Evolutionary conservation across 169 alveolate genomes (phyloP), one percentile per base, ranked within the genome.

Genomic region (Cryptosporidium andersoni): DNA sequence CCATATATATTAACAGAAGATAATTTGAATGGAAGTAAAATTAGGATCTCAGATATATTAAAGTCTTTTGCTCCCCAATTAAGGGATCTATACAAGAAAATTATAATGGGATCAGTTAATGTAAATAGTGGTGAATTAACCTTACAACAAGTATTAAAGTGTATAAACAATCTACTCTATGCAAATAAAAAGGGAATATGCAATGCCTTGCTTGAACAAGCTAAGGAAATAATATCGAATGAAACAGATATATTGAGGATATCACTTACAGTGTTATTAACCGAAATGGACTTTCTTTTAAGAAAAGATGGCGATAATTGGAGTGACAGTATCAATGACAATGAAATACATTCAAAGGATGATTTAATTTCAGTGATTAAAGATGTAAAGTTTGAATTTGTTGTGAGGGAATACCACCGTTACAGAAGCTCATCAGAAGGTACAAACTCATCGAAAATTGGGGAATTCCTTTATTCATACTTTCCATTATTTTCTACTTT

Each of bases 221-320:
- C 60, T 58, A 25, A 45, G 36, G 16, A 25, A 25, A 3, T 55
- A 43, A 42, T 53, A 43, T 9, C 16, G n/a, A 42, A 53, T 55
- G 85, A 74, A 11, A 16, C 47, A 9, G 85, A 56, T 9, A 14
- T 11, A 9, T 56, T 74, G 12, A 74, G 74, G 16, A 45, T 58
- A 74, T 11, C 47, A 16, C 51, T 74, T 40, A 58, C 85, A 45
- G 52, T 74, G 6, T 52, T 48, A 45, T 36, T 58, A 58, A 43
- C 43, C 37, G 85, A 74, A 8, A 60, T 74, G 62, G 60, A 45
- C 47, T 74, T 74, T 58, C 67, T 74, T 14, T 6, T 74, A 12
- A 25, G 25, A 25, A 0, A 25, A 25, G 25, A 25, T 25, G 25
- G 25, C 25, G 25, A 25, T 25, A 25, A 25, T 25, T 58, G 68